Conservation (phyloP, 192 early-diverging fungal genomes). For the Allomyces arbusculus region DNA sequence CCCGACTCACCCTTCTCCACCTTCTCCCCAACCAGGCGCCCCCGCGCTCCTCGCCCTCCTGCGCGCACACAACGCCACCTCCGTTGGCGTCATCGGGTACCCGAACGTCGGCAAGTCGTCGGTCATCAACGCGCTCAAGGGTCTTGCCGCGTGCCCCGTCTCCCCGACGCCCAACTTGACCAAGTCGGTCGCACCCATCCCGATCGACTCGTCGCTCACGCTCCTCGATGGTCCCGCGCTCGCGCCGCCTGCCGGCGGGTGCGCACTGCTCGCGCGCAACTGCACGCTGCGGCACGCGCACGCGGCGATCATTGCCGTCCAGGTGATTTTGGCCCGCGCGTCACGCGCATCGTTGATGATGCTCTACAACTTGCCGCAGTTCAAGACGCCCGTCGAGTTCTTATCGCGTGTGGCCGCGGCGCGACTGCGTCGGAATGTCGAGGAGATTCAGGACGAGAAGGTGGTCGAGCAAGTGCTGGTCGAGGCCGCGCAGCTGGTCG, state of each 20-base stretch:
- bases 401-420: conserved; percentile 51
- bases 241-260: conserved; percentile 19
- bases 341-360: conserved; percentile 47
- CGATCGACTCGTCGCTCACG: conserved; percentile 89
- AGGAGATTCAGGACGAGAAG: too few relatives aligned
- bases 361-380: conserved; percentile 68
- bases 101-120: conserved; percentile 99
- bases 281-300: conserved; percentile 90
- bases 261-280: conserved; percentile 78
- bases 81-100: conserved; percentile 94
- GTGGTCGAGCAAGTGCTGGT: conserved; percentile 12
- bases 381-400: conserved; percentile 60
- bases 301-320: conserved; percentile 84
- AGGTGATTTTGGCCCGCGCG: conserved; percentile 71
- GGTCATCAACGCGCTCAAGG: conserved; percentile 91
- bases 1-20: too few relatives aligned
- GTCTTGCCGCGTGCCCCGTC: conserved; percentile 84
- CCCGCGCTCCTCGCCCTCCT: conserved; percentile 79
- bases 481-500: conserved; percentile 58
- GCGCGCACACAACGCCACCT: conserved; percentile 89
- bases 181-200: conserved; percentile 98
- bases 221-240: conserved; percentile 95
- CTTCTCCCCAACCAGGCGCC: conserved; percentile 31
- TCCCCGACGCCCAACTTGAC: conserved; percentile 95
- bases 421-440: conserved; percentile 60